These are phyloP conservation scores for Plectosphaerella cucumerina DNA, from an alignment of 2,329 filamentous ascomycete genomes.

Conservation along the genomic window DNA sequence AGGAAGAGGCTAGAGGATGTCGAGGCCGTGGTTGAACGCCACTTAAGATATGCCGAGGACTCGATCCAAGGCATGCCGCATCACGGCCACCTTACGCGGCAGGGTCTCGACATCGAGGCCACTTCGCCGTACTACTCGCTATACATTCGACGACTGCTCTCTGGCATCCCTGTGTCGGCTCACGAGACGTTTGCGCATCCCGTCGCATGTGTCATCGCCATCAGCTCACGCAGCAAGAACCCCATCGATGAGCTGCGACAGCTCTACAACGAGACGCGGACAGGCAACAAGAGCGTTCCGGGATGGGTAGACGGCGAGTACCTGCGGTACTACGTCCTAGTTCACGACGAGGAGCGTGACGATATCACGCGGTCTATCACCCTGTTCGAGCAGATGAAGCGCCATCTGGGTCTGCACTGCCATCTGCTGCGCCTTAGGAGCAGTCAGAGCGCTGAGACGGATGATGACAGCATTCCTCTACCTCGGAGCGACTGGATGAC, in stretches of 20 bases:
- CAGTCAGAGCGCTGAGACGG: slow-evolving; percentile 78
- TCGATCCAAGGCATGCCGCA: slow-evolving; percentile 36
- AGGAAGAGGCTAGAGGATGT: slow-evolving; percentile 53
- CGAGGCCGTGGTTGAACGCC: slow-evolving; percentile 75
- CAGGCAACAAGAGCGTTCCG: slow-evolving; percentile 69
- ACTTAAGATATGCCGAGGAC: slow-evolving; percentile 72
- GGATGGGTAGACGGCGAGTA: slow-evolving; percentile 90
- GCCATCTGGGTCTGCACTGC: slow-evolving; percentile 94
- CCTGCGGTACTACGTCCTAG: slow-evolving; percentile 89
- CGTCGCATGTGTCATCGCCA: slow-evolving; percentile 89
- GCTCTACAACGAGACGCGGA: slow-evolving; percentile 80
- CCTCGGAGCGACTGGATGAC: slow-evolving; percentile 87
- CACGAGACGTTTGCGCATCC: slow-evolving; percentile 95
- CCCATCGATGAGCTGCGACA: slow-evolving; percentile 84
- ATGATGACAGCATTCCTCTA: slow-evolving; percentile 83
- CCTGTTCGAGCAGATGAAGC: slow-evolving; percentile 97
- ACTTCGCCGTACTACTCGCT: slow-evolving; percentile 80
- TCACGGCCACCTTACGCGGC: slow-evolving; percentile 32
- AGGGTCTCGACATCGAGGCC: slow-evolving; percentile 40
- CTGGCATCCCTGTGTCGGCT: slow-evolving; percentile 69
- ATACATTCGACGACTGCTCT: slow-evolving; percentile 79
- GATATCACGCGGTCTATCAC: slow-evolving; percentile 87
- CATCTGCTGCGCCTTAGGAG: slow-evolving; percentile 84
- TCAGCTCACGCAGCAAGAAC: slow-evolving; percentile 78
- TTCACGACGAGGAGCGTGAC: slow-evolving; percentile 94